Conservation (phyloP, 2,329 filamentous ascomycete genomes). For the Triangularia verruculosa region DNA sequence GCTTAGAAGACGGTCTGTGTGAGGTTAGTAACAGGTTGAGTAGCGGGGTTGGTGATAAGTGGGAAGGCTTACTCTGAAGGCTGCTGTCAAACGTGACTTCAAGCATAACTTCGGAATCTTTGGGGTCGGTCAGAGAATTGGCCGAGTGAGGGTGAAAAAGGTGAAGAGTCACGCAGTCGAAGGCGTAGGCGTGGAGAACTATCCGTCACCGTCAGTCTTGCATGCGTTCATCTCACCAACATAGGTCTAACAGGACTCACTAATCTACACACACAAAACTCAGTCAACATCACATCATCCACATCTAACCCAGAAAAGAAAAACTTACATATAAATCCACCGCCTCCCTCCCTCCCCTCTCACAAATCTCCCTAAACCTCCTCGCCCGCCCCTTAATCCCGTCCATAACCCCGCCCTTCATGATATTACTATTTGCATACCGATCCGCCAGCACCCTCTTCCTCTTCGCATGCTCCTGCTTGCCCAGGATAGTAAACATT, state of each 20-base stretch:
- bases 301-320: neutral
- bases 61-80: conserved; percentile 53
- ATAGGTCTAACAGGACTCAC: neutral
- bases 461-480: conserved; percentile 58
- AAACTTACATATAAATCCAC: conserved; percentile 60
- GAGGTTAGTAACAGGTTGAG: neutral
- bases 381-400: conserved; percentile 57
- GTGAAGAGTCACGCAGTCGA: conserved; percentile 67
- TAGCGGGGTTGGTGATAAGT: neutral
- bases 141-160: conserved; percentile 66
- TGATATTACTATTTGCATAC: conserved; percentile 66
- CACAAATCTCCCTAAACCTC: conserved; percentile 54
- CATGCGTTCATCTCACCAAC: neutral
- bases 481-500: conserved; percentile 59
- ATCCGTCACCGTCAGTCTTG: neutral
- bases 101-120: conserved; percentile 65
- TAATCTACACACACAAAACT: neutral
- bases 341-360: conserved; percentile 41
- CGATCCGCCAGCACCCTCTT: conserved; percentile 63
- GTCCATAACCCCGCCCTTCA: conserved; percentile 51
- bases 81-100: conserved; percentile 67
- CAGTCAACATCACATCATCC: neutral
- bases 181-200: conserved; percentile 63
- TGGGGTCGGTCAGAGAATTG: conserved; percentile 51
- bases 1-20: conserved; percentile 54